A percentile compares a stretch with the other conserved stretches of the same genome.
Conservation (phyloP, 2,329 filamentous ascomycete genomes). For the Fusarium avenaceum region DNA sequence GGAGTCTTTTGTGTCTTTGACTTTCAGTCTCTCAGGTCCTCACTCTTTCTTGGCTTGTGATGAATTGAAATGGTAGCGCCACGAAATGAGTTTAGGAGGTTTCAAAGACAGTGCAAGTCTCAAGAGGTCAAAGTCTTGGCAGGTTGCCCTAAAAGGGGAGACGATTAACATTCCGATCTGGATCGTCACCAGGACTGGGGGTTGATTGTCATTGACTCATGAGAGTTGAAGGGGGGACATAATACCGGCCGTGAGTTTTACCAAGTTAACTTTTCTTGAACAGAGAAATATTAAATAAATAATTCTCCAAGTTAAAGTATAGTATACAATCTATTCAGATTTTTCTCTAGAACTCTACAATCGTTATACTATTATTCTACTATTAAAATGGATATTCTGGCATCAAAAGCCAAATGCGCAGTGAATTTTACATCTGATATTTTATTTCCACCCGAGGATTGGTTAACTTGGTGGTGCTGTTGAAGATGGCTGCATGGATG, state of each 20-base stretch:
- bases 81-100: conserved; percentile 24
- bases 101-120: conserved; percentile 3
- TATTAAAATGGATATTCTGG: too few species aligned
- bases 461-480: background rate
- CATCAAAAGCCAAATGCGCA: too few species aligned
- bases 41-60: background rate
- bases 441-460: too few species aligned
- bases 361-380: too few species aligned
- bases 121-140: conserved; percentile 21
- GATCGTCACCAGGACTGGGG: conserved; percentile 31
- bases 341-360: too few species aligned
- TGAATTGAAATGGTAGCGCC: conserved; percentile 28
- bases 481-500: conserved; percentile 9
- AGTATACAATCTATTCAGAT: too few species aligned
- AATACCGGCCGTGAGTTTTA: too few species aligned
- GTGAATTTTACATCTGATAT: too few species aligned
- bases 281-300: too few species aligned
- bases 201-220: conserved; percentile 36
- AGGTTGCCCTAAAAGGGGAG: conserved; percentile 20
- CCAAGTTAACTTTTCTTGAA: too few species aligned
- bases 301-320: too few species aligned
- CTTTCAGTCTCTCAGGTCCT: too few species aligned
- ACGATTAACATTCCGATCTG: conserved; percentile 40
- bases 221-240: background rate
- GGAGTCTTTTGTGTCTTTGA: conserved; percentile 12